Percentiles rank a stretch among this genome's conserved stretches.
Evolutionary conservation across 306 rosid species (phyloP).

Genomic region (Quillaja saponaria): DNA sequence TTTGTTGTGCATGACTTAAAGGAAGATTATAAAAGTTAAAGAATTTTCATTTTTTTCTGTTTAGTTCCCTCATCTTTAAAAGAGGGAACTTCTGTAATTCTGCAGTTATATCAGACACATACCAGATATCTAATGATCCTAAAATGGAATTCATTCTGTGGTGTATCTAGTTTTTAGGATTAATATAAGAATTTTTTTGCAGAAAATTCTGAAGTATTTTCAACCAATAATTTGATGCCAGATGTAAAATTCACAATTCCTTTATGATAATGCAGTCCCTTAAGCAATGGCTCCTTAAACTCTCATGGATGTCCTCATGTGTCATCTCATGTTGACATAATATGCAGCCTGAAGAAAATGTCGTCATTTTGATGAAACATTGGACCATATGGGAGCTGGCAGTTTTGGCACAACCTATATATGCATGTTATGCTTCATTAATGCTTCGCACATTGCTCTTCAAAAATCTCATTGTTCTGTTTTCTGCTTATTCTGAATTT

Average conservation of each 20-base stretch:
- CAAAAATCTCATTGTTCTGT: neutral
- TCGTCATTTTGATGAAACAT: slow-evolving; percentile 49
- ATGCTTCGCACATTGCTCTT: neutral
- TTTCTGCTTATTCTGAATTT: slow-evolving; percentile 23
- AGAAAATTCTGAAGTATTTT: too few species aligned
- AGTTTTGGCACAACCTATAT: neutral
- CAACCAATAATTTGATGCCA: neutral
- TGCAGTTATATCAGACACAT: too few species aligned
- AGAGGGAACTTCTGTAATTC: too few species aligned
- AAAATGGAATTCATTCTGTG: too few species aligned
- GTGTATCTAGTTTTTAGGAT: too few species aligned
- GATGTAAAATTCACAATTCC: neutral
- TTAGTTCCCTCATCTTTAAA: too few species aligned
- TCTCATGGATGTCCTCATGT: slow-evolving; percentile 43
- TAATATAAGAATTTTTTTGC: too few species aligned
- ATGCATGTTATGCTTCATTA: neutral
- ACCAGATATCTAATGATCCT: too few species aligned
- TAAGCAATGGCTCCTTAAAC: neutral
- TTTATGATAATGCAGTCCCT: too few species aligned
- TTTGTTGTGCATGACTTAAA: too few species aligned
- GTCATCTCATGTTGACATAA: slow-evolving; percentile 42
- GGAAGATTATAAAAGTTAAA: too few species aligned
- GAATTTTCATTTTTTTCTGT: too few species aligned
- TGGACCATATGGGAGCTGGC: slow-evolving; percentile 4
- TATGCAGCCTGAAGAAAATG: slow-evolving; percentile 23